Conservation (phyloP, 108 stramenopile genomes). For the Schizochytrium sp. region DNA sequence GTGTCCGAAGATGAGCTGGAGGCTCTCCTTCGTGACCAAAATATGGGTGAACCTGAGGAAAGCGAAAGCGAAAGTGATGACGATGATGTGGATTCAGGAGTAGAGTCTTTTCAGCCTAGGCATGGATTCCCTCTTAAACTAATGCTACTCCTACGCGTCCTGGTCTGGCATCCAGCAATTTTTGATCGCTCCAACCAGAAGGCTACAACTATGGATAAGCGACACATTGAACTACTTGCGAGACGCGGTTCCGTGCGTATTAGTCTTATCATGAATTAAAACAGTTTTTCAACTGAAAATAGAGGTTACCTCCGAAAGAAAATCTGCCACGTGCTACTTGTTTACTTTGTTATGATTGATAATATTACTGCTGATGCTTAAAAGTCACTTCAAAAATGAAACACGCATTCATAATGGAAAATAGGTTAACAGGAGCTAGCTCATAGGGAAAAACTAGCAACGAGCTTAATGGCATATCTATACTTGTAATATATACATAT, state of each 20-base stretch:
- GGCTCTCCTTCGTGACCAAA: too few relatives aligned
- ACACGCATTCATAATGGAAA: too few relatives aligned
- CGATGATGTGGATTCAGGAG: background rate
- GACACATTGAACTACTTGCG: background rate
- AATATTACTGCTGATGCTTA: too few relatives aligned
- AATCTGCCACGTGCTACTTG: too few relatives aligned
- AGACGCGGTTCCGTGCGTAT: conserved; percentile 11
- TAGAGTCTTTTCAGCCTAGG: background rate
- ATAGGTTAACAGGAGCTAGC: too few relatives aligned
- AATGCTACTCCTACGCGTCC: background rate
- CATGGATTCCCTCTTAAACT: conserved; percentile 14
- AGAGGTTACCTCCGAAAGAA: too few relatives aligned
- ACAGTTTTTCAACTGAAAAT: background rate
- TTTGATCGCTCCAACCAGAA: conserved; percentile 20
- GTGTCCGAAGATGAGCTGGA: too few relatives aligned
- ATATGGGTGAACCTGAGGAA: background rate
- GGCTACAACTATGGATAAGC: background rate
- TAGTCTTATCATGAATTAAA: background rate
- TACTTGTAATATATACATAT: too few relatives aligned
- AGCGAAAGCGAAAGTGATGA: background rate
- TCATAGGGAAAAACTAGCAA: too few relatives aligned
- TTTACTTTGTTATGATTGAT: too few relatives aligned
- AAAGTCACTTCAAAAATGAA: too few relatives aligned
- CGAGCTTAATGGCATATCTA: too few relatives aligned
- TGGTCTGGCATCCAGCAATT: conserved; percentile 27